These are phyloP conservation scores for Teratosphaeria gauchensis DNA, from an alignment of 2,329 filamentous ascomycete genomes.

Conservation along the genomic window DNA sequence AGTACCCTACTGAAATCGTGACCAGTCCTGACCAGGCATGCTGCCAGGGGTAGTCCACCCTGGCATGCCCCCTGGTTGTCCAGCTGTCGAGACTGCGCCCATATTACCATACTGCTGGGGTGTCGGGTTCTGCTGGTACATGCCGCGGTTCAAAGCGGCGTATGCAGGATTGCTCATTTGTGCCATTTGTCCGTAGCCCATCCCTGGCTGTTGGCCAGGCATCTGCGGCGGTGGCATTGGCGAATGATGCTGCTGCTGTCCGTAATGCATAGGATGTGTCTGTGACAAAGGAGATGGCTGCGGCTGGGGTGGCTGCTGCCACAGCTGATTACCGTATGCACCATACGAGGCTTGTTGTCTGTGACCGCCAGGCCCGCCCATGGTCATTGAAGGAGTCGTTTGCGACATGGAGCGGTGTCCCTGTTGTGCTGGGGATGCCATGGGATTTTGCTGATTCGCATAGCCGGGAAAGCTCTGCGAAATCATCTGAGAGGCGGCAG, in stretches of 20 bases:
- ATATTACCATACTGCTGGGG: conserved; percentile 30
- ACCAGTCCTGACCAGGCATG: conserved; percentile 21
- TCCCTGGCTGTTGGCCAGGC: conserved; percentile 31
- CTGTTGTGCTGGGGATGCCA: conserved; percentile 65
- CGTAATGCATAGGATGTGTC: conserved; percentile 38
- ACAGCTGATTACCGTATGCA: conserved; percentile 39
- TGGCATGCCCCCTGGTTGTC: conserved; percentile 43
- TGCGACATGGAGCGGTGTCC: conserved; percentile 54
- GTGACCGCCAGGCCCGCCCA: conserved; percentile 28
- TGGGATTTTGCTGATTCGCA: conserved; percentile 59
- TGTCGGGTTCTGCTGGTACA: conserved; percentile 40
- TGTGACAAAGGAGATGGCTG: conserved; percentile 40
- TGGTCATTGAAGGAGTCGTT: conserved; percentile 50
- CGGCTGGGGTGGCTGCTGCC: conserved; percentile 35
- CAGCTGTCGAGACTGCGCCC: conserved; percentile 26
- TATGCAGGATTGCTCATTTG: conserved; percentile 36
- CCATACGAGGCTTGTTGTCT: conserved; percentile 37
- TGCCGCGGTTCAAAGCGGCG: conserved; percentile 37
- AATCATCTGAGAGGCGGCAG: conserved; percentile 46
- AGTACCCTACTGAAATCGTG: conserved; percentile 7
- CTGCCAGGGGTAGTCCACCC: conserved; percentile 37
- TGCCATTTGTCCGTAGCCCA: conserved; percentile 38
- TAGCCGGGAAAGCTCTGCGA: conserved; percentile 60
- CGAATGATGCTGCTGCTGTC: conserved; percentile 39
- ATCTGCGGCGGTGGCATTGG: conserved; percentile 41